Evolutionary conservation across 768 basidiomycete species (phyloP), one percentile per base, ranked within the genome.

Genomic region (Boletus bicolor): DNA sequence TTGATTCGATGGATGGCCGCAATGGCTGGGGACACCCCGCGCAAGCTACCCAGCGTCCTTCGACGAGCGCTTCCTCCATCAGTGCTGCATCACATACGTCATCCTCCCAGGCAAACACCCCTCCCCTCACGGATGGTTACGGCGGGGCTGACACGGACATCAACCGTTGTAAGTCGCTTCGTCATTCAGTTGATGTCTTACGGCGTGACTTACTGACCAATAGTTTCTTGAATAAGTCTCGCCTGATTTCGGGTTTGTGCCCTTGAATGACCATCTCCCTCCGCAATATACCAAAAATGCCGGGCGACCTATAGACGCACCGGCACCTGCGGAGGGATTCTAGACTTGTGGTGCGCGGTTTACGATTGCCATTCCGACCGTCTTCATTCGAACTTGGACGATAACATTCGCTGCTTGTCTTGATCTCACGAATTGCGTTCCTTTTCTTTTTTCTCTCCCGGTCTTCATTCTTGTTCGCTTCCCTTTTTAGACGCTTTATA

Each of bases 161-260:
- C 69, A 87, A 84, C 68, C 84, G 89, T 73, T 91, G 89, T 91
- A 76, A 86, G 89, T 87, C 59, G 64, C 58, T 54, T 64, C 52
- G 53, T 55, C 39, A 61, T 57, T 46, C 48, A 30, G 60, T 62
- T 24, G n/a, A 24, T 57, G 52, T 65, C 63, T 72, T 71, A 72
- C 70, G 66, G 71, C 65, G 74, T 75, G 68, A 66, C 72, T 76
- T 77, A 78, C 77, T 80, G 75, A 81, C 75, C 54, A 56, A 50
- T 67, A 75, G 73, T 77, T 71, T 73, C 65, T 66, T 71, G 64
- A 71, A 71, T 53, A 70, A 66, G 89, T 86, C 81, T 87, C 88
- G 66, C 89, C 89, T 73, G 88, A 90, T 79, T 90, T 89, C 77
- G 89, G 86, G 57, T 91, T 83, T 75, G 87, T 90, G 67, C 78